Conservation (phyloP, 1,284 basidiomycete genomes). For the Phellopilus nigrolimitatus region DNA sequence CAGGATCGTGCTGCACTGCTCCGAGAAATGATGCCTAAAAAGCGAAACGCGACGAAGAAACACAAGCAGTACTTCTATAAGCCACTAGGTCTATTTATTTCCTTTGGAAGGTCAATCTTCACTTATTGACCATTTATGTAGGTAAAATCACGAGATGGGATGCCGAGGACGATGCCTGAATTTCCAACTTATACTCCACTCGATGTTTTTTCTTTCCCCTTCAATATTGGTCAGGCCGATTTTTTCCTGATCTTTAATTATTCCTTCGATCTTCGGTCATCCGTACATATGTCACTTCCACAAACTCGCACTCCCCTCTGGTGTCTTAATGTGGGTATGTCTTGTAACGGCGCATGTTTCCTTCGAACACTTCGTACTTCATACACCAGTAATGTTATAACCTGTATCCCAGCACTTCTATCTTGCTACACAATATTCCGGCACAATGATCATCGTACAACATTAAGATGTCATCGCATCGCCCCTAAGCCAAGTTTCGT, state of each 20-base stretch:
- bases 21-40: constrained; percentile 67
- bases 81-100: constrained; percentile 35
- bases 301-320: too few relatives aligned
- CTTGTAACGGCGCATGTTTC: too few relatives aligned
- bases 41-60: constrained; percentile 69
- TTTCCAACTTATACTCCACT: background rate
- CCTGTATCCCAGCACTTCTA: too few relatives aligned
- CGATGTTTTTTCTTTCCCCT: background rate
- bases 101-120: background rate
- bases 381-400: too few relatives aligned
- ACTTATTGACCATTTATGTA: background rate
- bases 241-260: background rate
- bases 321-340: background rate
- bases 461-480: background rate
- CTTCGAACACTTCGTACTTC: too few relatives aligned
- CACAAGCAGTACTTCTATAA: constrained; percentile 79
- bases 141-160: constrained; percentile 62
- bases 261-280: background rate
- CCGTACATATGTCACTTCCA: too few relatives aligned
- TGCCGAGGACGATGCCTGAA: constrained; percentile 43
- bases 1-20: constrained; percentile 61
- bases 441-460: background rate
- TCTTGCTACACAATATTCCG: background rate
- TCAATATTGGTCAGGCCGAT: background rate
- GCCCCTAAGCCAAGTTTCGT: constrained; percentile 58